Evolutionary conservation across 169 alveolate species (phyloP), one percentile per base, ranked within the genome.

Genomic region (Plasmodium adleri): DNA sequence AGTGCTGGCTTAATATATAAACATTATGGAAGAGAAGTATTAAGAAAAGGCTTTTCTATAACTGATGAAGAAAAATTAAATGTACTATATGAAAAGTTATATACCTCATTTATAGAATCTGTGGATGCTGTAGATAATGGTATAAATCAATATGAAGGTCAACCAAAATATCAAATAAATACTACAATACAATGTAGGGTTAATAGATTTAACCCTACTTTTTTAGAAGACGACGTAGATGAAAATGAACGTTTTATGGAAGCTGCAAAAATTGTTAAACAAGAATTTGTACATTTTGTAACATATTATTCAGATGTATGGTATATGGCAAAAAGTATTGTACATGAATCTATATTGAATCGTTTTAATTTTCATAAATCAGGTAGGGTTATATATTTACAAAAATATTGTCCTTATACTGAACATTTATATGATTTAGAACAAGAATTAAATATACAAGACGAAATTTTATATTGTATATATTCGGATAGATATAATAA

Each of bases 91-190:
- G 75, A 83, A 39, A 68, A 88, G 63, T 80, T 96, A 20, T 97
- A 97, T 93, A 74, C 88, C 22, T 76, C 89, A 28, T 94, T 97
- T 64, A 92, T 97, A 3, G 95, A 94, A 88, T 95, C 97, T 9
- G 90, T 97, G 3, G 99, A 97, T 88, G 99, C 98, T 3, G 66
- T 93, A 32, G 99, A 97, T 92, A 97, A 96, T 88, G 99, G 99
- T 13, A 95, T 97, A 12, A 92, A 89, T 60, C 87, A 94, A 54
- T 88, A 93, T 3, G 97, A 94, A 67, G 93, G 94, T 17, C 90
- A 78, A 17, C 91, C 95, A 13, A 91, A 90, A 88, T 97, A 96
- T 93, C 83, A 87, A 32, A 92, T 92, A 54, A 62, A 68, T 45
- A 96, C 98, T 0, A 87, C 92, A 32, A 87, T 96, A 73, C 70